These are phyloP conservation scores for Talaromyces sp. DNA, from an alignment of 2,329 filamentous ascomycete species.

Conservation along the genomic window DNA sequence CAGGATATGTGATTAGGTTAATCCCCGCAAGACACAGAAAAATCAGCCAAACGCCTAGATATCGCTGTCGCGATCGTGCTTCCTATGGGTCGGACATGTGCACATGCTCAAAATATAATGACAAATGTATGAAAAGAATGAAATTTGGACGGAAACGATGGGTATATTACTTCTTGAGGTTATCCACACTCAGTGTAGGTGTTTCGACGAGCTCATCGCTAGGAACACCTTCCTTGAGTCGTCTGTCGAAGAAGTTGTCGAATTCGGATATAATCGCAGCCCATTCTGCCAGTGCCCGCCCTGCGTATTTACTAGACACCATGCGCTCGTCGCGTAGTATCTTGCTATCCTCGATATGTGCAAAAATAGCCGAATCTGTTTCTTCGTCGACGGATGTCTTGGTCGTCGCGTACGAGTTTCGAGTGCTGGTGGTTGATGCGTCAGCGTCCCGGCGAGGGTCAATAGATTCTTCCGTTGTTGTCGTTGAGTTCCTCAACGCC, in stretches of 20 bases:
- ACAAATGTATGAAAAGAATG: background rate
- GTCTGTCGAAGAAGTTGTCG: constrained; percentile 60
- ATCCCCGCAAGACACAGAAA: background rate
- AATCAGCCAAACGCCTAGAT: background rate
- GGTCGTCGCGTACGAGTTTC: constrained; percentile 8
- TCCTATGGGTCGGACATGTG: background rate
- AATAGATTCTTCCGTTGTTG: constrained; percentile 20
- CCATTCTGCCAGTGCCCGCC: constrained; percentile 63
- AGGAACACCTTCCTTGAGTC: constrained; percentile 60
- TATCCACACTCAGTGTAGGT: constrained; percentile 59
- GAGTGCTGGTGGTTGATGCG: constrained; percentile 20
- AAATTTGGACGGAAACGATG: background rate
- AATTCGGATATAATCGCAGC: constrained; percentile 58
- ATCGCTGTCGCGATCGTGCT: background rate
- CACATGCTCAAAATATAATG: background rate
- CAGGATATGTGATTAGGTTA: background rate
- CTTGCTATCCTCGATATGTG: constrained; percentile 12
- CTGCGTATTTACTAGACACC: constrained; percentile 55
- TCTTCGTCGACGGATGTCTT: constrained; percentile 14
- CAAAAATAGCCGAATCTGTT: constrained; percentile 22
- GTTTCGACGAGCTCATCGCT: constrained; percentile 57
- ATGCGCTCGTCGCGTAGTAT: constrained; percentile 27
- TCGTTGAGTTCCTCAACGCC: constrained; percentile 19
- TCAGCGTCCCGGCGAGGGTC: constrained; percentile 19
- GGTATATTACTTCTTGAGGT: constrained; percentile 48